Evolutionary conservation across 1,284 basidiomycete species (phyloP).

Genomic region (Serendipita sp.): DNA sequence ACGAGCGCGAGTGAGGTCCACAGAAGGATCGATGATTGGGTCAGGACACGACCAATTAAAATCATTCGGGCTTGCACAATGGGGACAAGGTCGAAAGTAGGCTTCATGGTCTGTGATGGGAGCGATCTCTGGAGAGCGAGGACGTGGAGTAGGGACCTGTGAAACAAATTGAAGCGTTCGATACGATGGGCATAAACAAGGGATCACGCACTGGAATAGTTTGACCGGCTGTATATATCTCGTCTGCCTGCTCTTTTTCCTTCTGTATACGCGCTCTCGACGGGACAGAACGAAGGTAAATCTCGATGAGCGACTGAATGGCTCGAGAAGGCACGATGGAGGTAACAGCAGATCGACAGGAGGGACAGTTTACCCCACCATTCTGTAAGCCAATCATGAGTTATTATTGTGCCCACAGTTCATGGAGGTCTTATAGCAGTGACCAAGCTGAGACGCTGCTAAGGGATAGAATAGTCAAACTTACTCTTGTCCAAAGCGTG

Average conservation of each 20-base stretch:
- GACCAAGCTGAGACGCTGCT: conserved; percentile 14
- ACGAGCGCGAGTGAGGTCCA: conserved; percentile 54
- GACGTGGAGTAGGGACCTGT: conserved; percentile 57
- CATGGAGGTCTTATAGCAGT: not conserved
- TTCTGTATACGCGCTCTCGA: conserved; percentile 45
- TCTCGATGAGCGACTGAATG: conserved; percentile 53
- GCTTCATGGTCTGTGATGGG: conserved; percentile 43
- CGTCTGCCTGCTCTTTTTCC: conserved; percentile 62
- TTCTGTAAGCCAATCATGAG: conserved; percentile 32
- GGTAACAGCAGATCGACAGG: conserved; percentile 52
- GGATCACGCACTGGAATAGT: conserved; percentile 47
- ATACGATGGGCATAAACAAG: not conserved
- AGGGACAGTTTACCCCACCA: conserved; percentile 64
- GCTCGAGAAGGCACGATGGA: conserved; percentile 52
- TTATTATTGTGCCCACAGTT: not conserved
- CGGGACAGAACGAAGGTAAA: conserved; percentile 49
- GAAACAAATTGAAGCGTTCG: not conserved
- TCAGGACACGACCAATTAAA: conserved; percentile 60
- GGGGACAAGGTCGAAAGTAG: conserved; percentile 57
- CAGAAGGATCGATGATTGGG: conserved; percentile 52
- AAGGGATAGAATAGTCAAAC: conserved; percentile 20
- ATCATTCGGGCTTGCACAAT: conserved; percentile 48
- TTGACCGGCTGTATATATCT: conserved; percentile 47
- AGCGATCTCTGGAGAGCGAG: conserved; percentile 49
- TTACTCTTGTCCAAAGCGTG: conserved; percentile 61